Conservation (phyloP, 345 rosid genomes). For the Brassica carinata region DNA sequence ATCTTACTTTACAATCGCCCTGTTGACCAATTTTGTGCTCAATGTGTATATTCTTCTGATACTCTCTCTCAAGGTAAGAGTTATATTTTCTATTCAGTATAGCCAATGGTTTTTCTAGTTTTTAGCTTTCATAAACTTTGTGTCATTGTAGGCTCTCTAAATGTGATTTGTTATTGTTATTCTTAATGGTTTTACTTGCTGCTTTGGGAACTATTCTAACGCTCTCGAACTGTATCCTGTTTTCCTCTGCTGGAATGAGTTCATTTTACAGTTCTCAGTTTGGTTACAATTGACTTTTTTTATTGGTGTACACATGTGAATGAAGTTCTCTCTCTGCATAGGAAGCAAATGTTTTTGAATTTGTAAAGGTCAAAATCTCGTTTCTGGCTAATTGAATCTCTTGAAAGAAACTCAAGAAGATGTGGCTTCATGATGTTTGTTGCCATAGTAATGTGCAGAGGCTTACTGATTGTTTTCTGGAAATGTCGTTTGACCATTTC, state of each 20-base stretch:
- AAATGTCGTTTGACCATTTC: conserved; percentile 5
- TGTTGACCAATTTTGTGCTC: background rate
- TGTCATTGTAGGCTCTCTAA: too few relatives aligned
- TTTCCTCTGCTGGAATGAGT: too few relatives aligned
- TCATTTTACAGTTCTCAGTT: too few relatives aligned
- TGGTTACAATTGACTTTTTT: too few relatives aligned
- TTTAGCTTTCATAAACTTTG: too few relatives aligned
- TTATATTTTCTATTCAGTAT: background rate
- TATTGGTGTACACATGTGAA: too few relatives aligned
- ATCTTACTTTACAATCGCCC: conserved; percentile 53
- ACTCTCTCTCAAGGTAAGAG: background rate
- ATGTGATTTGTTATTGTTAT: too few relatives aligned
- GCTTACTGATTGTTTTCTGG: conserved; percentile 1
- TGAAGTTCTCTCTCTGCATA: background rate
- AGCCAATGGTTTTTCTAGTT: too few relatives aligned
- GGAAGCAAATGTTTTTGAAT: conserved; percentile 15
- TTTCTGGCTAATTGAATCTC: background rate
- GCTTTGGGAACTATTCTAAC: too few relatives aligned
- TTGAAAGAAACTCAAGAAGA: conserved; percentile 2
- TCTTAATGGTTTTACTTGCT: too few relatives aligned
- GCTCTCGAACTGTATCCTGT: too few relatives aligned
- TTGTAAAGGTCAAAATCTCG: background rate
- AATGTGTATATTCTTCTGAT: background rate
- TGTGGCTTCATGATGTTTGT: background rate
- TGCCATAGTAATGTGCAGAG: conserved; percentile 2